A percentile compares a stretch with the other conserved stretches of the same genome.
phyloP scores from a whole-genome alignment of 2,329 filamentous ascomycete genomes.

The Cylindrodendrum hubeiense region DNA sequence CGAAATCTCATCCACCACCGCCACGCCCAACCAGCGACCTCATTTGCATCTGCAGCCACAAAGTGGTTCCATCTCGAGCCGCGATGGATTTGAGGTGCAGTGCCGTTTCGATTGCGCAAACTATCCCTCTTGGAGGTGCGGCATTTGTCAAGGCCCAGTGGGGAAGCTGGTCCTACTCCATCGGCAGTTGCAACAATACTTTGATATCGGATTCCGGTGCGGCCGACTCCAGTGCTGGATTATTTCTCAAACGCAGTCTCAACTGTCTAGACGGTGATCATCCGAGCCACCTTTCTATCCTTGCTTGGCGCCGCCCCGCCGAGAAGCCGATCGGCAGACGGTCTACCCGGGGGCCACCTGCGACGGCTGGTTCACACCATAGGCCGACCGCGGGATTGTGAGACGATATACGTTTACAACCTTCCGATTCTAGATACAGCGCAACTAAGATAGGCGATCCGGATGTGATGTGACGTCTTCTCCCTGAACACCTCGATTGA shows the following conservation, averaged over 20 bases:
- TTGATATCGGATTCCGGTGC: neutral
- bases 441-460: neutral
- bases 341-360: slow-evolving; percentile 16
- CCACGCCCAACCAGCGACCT: slow-evolving; percentile 6
- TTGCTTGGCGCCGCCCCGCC: slow-evolving; percentile 17
- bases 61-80: slow-evolving; percentile 9
- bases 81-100: neutral
- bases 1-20: slow-evolving; percentile 15
- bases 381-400: neutral
- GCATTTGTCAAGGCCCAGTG: slow-evolving; percentile 1
- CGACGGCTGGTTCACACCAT: slow-evolving; percentile 8
- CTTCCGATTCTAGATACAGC: neutral
- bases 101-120: slow-evolving; percentile 7
- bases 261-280: slow-evolving; percentile 8
- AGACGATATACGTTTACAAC: neutral
- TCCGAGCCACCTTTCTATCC: slow-evolving; percentile 14
- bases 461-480: neutral
- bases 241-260: slow-evolving; percentile 4
- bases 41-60: slow-evolving; percentile 1
- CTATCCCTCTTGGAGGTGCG: neutral
- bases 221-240: neutral
- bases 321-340: slow-evolving; percentile 17
- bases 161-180: neutral
- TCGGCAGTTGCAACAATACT: neutral
- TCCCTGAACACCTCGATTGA: neutral